Base-by-base conservation (phyloP, 1,284 basidiomycete species). In the Gymnopus androsaceus region DNA sequence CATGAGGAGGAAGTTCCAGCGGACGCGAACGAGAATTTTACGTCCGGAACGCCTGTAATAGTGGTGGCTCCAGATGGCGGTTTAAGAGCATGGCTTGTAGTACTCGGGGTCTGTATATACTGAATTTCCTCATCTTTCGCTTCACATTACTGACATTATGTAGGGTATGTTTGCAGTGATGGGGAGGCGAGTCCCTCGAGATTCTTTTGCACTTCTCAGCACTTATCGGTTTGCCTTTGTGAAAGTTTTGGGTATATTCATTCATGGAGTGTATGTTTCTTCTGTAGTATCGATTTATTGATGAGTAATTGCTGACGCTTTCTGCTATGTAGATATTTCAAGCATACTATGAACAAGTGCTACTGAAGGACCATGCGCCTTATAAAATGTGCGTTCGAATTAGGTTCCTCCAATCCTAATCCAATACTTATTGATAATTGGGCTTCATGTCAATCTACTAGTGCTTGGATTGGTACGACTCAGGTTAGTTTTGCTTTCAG, bases 401-500 rank as follows among this genome's bases (percentile, higher is more conserved):
- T n/a, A n/a, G n/a, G n/a, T n/a, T n/a, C n/a, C n/a, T n/a, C n/a
- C n/a, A n/a, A n/a, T n/a, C n/a, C n/a, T n/a, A n/a, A n/a, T 62
- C 19, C n/a, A 3, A 11, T 31, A 34, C 50, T 21, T 41, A 17
- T 31, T 31, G 12, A 59, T 60, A 38, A 33, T 41, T n/a, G 57
- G 11, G 46, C 60, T 30, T 11, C 33, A 34, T 15, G 19, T 45
- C 36, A 33, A 40, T 41, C 38, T 15, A 27, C 12, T 56, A 88
- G 85, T 42, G 80, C 87, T 15, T 90, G 88, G 88, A 88, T 90
- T 56, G 88, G 88, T 3, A 88, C 87, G 9, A 31, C 40, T 12
- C 12, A 34, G 45, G 52, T 44, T 31, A 30, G 12, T 28, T n/a
- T n/a, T n/a, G n/a, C n/a, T n/a, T n/a, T n/a, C n/a, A n/a, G n/a